These are phyloP conservation scores for Globisporangium irregulare DNA, from an alignment of 352 stramenopile genomes.

Conservation along the genomic window DNA sequence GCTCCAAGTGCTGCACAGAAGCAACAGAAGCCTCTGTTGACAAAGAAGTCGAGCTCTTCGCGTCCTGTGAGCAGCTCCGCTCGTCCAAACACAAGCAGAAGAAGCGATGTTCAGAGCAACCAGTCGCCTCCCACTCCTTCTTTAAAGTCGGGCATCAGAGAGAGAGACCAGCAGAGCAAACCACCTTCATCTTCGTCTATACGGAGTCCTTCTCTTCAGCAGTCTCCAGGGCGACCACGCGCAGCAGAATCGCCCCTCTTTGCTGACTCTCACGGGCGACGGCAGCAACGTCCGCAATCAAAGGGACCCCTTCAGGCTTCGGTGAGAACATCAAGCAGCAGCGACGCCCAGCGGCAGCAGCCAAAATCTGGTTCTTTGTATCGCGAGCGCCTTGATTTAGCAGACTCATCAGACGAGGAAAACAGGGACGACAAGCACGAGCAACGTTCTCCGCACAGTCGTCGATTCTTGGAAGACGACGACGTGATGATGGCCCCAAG, in stretches of 20 bases:
- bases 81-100: not conserved
- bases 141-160: not conserved
- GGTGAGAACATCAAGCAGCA: not conserved
- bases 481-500: not conserved
- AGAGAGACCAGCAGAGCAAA: not conserved
- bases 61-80: conserved; percentile 5
- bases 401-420: not conserved
- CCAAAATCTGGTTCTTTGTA: not conserved
- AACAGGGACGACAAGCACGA: not conserved
- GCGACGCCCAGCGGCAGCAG: not conserved
- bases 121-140: not conserved
- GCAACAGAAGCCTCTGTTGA: not conserved
- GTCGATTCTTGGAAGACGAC: not conserved
- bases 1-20: not conserved
- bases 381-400: not conserved
- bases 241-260: not conserved
- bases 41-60: not conserved
- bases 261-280: not conserved
- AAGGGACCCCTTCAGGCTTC: not conserved
- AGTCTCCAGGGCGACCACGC: not conserved
- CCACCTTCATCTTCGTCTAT: not conserved
- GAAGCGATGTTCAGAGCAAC: not conserved
- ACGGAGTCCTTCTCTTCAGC: not conserved
- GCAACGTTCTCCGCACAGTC: not conserved
- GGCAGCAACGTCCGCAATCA: no score